Evolutionary conservation across 2,329 filamentous ascomycete genomes (phyloP), one percentile per base, ranked within the genome.

Genomic region (Fusarium piperis): DNA sequence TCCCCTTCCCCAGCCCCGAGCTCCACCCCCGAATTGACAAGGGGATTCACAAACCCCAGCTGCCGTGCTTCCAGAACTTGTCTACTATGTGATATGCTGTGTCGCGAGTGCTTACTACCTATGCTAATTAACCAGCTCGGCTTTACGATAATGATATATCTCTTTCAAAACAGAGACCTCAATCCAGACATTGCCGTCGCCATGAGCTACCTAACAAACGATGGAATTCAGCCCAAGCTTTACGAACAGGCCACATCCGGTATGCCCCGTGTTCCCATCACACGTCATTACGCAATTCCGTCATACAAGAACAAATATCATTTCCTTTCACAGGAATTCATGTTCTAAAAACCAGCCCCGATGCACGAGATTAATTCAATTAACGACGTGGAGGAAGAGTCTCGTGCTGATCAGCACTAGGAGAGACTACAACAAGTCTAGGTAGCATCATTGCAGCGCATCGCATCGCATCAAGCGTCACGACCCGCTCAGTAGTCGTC

Each of bases 11-110:
- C 46, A 62, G 48, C 59, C 59, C 53, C 59, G 39, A 26, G 41
- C 59, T 35, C 60, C 46, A 57, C 56, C 57, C 41, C 28, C 26
- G 36, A 59, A 60, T 36, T 38, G 26, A 53, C 51, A 20, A 35
- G 51, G 51, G 30, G 51, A 13, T 36, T 26, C 18, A 7, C 9
- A n/a, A 35, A 52, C 28, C 46, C 51, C 51, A 53, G 30, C 11
- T 36, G 32, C 12, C 30, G 44, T 48, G 51, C 32, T 65, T 72
- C 59, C 41, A 48, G 52, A 71, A 68, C 18, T 18, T 41, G 7
- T 13, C 12, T 33, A 33, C 32, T 33, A 6, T 33, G 32, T 33
- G 5, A 23, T 23, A 41, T 48, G 30, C 44, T 46, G 58, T 59
- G 20, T 48, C 28, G 41, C 23, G 57, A 26, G 41, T 23, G 26